Percentiles rank a stretch among this genome's conserved stretches.
Conservation (phyloP, 2,329 filamentous ascomycete genomes). For the Aspergillus neotritici region DNA sequence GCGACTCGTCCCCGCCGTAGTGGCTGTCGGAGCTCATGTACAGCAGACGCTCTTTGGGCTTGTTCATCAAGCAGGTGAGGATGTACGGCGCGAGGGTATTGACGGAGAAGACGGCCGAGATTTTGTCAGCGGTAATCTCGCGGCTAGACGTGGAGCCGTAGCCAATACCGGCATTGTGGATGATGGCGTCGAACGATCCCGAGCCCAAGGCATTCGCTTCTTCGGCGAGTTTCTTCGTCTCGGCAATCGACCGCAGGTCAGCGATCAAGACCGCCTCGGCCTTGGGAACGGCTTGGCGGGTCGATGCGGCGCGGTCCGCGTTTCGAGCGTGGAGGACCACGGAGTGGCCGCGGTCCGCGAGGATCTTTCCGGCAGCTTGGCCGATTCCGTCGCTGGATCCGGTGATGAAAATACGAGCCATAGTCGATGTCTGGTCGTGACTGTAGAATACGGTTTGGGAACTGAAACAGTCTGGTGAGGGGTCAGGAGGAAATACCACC, state of each 20-base stretch:
- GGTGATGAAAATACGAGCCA: slow-evolving; percentile 44
- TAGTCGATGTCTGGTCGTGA: no score
- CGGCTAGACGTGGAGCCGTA: slow-evolving; percentile 28
- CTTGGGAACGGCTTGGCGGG: slow-evolving; percentile 44
- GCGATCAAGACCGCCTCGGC: slow-evolving; percentile 49
- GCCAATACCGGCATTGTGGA: slow-evolving; percentile 55
- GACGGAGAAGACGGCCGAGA: slow-evolving; percentile 49
- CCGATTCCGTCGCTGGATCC: slow-evolving; percentile 56
- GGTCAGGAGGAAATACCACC: no score
- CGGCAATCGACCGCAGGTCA: slow-evolving; percentile 49
- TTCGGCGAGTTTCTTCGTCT: slow-evolving; percentile 48
- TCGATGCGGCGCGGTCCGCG: slow-evolving; percentile 48
- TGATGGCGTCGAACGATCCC: slow-evolving; percentile 50
- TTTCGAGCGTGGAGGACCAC: slow-evolving; percentile 56
- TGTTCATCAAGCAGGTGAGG: slow-evolving; percentile 46
- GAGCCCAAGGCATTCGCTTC: slow-evolving; percentile 42
- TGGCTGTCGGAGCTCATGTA: slow-evolving; percentile 52
- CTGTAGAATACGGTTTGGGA: no score
- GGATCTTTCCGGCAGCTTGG: slow-evolving; percentile 45
- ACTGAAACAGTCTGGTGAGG: no score
- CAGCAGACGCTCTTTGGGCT: slow-evolving; percentile 45
- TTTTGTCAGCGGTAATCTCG: slow-evolving; percentile 42
- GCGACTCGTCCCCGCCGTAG: slow-evolving; percentile 40
- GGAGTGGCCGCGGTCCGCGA: slow-evolving; percentile 49
- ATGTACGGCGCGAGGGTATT: slow-evolving; percentile 57